Conservation (phyloP, 768 basidiomycete species). For the Rhizopogon vesiculosus region DNA sequence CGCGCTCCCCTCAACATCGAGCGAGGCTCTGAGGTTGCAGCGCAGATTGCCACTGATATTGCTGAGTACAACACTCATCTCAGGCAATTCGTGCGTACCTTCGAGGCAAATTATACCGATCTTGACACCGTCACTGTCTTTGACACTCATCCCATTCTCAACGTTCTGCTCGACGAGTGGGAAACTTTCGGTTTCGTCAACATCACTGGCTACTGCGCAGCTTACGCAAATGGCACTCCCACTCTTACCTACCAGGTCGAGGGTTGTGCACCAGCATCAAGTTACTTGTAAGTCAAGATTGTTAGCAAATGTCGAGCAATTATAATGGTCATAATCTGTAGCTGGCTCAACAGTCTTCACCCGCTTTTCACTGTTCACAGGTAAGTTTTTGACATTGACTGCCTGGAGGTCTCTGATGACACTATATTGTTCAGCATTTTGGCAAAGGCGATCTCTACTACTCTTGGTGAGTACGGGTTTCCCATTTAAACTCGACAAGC, state of each 20-base stretch:
- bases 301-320: not conserved
- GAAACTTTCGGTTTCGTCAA: constrained; percentile 53
- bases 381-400: constrained; percentile 29
- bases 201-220: constrained; percentile 51
- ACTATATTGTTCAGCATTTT: constrained; percentile 32
- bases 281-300: constrained; percentile 49
- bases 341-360: constrained; percentile 60
- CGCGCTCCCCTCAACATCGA: constrained; percentile 48
- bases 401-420: not conserved
- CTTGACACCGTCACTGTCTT: constrained; percentile 45
- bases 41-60: constrained; percentile 30
- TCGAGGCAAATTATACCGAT: constrained; percentile 36
- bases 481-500: no score
- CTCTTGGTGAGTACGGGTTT: no score
- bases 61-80: constrained; percentile 50
- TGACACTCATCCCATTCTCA: constrained; percentile 55
- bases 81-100: constrained; percentile 28
- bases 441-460: constrained; percentile 36
- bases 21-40: constrained; percentile 27
- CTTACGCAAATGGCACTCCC: constrained; percentile 56
- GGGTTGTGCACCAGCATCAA: constrained; percentile 61
- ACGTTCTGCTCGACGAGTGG: constrained; percentile 50
- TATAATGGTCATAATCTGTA: constrained; percentile 13
- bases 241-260: constrained; percentile 45
- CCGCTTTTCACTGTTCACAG: constrained; percentile 63